Conservation (phyloP, 116 monocot genomes). For the Iris pallida region DNA sequence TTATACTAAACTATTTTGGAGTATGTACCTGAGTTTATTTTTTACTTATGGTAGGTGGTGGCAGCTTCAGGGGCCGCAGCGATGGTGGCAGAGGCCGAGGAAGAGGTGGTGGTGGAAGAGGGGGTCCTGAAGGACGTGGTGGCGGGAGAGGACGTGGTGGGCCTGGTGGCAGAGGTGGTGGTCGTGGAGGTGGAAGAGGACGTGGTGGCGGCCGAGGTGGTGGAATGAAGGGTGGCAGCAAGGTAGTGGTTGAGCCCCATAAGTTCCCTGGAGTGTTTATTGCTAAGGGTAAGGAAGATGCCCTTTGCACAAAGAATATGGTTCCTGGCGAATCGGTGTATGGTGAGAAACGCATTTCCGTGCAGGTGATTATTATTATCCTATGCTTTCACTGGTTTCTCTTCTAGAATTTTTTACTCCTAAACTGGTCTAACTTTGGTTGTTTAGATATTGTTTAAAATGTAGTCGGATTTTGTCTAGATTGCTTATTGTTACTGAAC, state of each 20-base stretch:
- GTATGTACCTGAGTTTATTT: too few relatives aligned
- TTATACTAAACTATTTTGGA: too few relatives aligned
- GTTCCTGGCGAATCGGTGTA: constrained; percentile 70
- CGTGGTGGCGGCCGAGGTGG: constrained; percentile 50
- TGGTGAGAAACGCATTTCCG: constrained; percentile 74
- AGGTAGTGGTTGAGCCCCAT: constrained; percentile 64
- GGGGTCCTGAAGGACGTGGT: too few relatives aligned
- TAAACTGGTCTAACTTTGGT: neutral
- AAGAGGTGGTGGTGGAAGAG: too few relatives aligned
- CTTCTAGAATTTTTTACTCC: neutral
- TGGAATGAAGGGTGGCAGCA: constrained; percentile 82
- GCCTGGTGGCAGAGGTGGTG: neutral
- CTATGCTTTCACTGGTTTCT: neutral
- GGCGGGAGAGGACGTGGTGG: too few relatives aligned
- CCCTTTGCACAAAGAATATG: constrained; percentile 78
- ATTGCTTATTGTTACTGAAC: neutral
- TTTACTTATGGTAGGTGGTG: too few relatives aligned
- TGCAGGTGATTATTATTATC: constrained; percentile 42
- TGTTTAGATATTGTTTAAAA: neutral
- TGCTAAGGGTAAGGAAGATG: constrained; percentile 81
- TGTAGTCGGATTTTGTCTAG: neutral
- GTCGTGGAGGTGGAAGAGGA: constrained; percentile 29
- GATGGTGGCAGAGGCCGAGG: too few relatives aligned
- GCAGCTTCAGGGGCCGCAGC: too few relatives aligned
- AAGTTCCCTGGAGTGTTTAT: constrained; percentile 69